Evolutionary conservation across 73 alveolate genomes (phyloP).

Genomic region (Tetrahymena elliotti): DNA sequence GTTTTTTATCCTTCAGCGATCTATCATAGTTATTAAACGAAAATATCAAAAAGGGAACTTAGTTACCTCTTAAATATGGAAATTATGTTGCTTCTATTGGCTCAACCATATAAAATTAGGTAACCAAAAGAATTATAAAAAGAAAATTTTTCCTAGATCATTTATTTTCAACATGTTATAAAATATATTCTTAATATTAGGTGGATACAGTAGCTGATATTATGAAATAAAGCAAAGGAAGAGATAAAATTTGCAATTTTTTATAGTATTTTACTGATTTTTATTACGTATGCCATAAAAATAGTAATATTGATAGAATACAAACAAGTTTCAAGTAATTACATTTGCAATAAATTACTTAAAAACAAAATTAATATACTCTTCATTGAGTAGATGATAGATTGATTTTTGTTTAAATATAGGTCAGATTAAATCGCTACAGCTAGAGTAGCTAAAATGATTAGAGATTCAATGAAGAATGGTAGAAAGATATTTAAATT

Average conservation of each 20-base stretch:
- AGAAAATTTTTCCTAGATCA: background rate
- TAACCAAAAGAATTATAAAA: background rate
- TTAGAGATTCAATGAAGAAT: conserved; percentile 57
- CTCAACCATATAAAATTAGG: background rate
- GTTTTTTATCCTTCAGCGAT: background rate
- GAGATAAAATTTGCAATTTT: conserved; percentile 57
- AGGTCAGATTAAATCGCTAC: conserved; percentile 9
- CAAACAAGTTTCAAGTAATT: background rate
- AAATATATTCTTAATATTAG: background rate
- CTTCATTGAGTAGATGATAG: background rate
- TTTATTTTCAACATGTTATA: background rate
- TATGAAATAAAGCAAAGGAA: conserved; percentile 55
- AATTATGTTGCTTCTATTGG: background rate
- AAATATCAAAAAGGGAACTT: background rate
- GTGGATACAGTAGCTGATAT: conserved; percentile 23
- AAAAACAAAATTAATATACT: too few species aligned
- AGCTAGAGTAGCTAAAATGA: conserved; percentile 6
- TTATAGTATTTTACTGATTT: conserved; percentile 50
- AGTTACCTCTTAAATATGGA: background rate
- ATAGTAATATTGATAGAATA: conserved; percentile 12
- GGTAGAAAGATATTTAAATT: conserved; percentile 74
- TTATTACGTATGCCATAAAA: conserved; percentile 55
- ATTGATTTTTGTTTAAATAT: background rate
- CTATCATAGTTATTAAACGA: background rate
- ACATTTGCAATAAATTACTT: background rate